Conservation (phyloP, 805 yeast species). For the Kodamaea fukazawae region DNA sequence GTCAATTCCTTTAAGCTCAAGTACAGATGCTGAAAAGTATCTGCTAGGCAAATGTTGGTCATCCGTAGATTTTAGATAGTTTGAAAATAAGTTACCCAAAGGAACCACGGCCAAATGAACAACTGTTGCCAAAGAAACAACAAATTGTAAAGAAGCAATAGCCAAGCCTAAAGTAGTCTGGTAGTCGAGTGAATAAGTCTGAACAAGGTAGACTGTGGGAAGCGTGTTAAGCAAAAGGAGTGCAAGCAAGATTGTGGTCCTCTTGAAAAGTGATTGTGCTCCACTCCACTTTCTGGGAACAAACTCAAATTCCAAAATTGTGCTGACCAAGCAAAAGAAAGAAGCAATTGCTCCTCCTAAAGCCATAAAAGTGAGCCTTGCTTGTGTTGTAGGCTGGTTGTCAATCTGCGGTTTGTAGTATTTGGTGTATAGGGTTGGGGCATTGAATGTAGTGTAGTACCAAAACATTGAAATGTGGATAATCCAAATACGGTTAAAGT, state of each 20-base stretch:
- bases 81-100: conserved; percentile 50
- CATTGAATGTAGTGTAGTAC: conserved; percentile 69
- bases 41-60: conserved; percentile 52
- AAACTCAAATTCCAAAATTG: conserved; percentile 55
- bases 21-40: conserved; percentile 60
- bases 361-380: conserved; percentile 56
- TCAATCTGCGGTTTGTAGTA: conserved; percentile 52
- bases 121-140: conserved; percentile 52
- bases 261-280: conserved; percentile 53
- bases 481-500: conserved; percentile 79
- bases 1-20: conserved; percentile 50
- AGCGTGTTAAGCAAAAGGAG: conserved; percentile 44
- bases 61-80: conserved; percentile 24
- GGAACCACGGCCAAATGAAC: conserved; percentile 63
- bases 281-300: conserved; percentile 78
- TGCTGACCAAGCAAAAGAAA: conserved; percentile 53
- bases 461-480: conserved; percentile 73
- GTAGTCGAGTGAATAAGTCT: conserved; percentile 31
- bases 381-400: conserved; percentile 59
- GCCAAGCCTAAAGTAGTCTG: conserved; percentile 35
- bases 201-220: conserved; percentile 56
- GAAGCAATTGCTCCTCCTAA: conserved; percentile 63
- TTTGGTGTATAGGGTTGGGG: conserved; percentile 64
- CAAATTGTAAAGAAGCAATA: conserved; percentile 54
- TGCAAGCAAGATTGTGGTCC: conserved; percentile 42